Evolutionary conservation across 768 basidiomycete species (phyloP), one percentile per base, ranked within the genome.

Genomic region (Lentinula boryana): DNA sequence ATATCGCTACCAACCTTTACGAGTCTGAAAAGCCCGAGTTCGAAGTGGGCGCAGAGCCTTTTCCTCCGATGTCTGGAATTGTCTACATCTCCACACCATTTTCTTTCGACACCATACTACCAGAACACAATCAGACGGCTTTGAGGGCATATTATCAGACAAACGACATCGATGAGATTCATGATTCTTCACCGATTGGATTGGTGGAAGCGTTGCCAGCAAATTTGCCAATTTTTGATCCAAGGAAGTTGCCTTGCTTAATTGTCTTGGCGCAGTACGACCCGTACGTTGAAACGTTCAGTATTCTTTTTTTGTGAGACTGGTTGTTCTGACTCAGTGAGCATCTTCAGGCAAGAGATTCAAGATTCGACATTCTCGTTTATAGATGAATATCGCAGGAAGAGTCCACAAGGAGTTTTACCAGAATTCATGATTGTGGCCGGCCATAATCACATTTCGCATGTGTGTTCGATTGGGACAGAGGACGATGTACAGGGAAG

Each of bases 1-100:
- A 56, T n/a, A 40, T 56, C 23, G 55, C 55, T 10, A 56, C 55
- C 12, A 56, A 56, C 55, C 23, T 56, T 13, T 56, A 56, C 18
- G 12, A 6, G 15, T n/a, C 55, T 27, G 27, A 4, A 38, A 12
- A 35, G 3, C 36, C 13, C 5, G 9, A 36, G 6, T 32, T 36
- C 38, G 38, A 16, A 21, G 38, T 4, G 15, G 0, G 3, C 18
- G 33, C 10, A 18, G 16, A 18, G 21, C 40, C 38, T n/a, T 21
- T 32, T 13, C 55, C 55, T 23, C 55, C 55, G 3, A 13, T 56
- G 4, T 38, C 55, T 13, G 55, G 55, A 32, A n/a, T 56, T 9
- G 55, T 56, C 4, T 41, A 56, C 38, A n/a, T 56, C 3, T 56
- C 55, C 23, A 23, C 40, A 2, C 55, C 55, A 10, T 56, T 56